These are phyloP conservation scores for Gentiana dahurica DNA, from an alignment of 257 asterid species.

Conservation along the genomic window DNA sequence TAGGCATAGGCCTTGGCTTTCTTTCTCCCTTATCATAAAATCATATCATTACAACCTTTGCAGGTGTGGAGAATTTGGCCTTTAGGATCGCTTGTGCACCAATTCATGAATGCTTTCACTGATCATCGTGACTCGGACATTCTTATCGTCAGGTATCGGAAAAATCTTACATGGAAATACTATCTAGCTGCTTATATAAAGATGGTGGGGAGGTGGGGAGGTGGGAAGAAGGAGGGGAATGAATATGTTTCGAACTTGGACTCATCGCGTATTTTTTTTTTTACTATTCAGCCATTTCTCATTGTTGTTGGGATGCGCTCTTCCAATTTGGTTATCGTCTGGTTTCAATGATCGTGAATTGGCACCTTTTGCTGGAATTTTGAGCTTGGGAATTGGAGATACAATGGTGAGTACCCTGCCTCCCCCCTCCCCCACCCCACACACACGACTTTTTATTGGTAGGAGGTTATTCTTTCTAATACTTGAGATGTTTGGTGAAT, in stretches of 20 bases:
- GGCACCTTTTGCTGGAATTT: conserved; percentile 94
- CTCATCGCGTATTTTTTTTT: conserved; percentile 4
- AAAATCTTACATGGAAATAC: neutral
- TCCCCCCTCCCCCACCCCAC: no score
- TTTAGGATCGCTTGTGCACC: conserved; percentile 72
- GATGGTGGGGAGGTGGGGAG: neutral
- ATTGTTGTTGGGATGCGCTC: conserved; percentile 84
- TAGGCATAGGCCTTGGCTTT: no score
- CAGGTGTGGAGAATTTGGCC: conserved; percentile 98
- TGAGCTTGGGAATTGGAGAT: conserved; percentile 98
- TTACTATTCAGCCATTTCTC: conserved; percentile 73
- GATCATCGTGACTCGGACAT: conserved; percentile 99
- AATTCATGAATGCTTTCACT: conserved; percentile 93
- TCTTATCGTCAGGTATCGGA: conserved; percentile 67
- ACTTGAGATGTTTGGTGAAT: no score
- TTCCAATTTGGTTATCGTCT: conserved; percentile 91
- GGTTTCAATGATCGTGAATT: conserved; percentile 81
- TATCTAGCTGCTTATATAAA: neutral
- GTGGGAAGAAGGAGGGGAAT: conserved; percentile 1
- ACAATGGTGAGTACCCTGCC: conserved; percentile 57
- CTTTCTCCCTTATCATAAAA: no score
- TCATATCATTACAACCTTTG: conserved; percentile 7
- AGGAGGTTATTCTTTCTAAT: no score
- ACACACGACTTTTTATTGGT: no score
- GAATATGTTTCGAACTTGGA: conserved; percentile 6